Evolutionary conservation across 2,329 filamentous ascomycete genomes (phyloP).

Genomic region (Arthrinium puccinioides): DNA sequence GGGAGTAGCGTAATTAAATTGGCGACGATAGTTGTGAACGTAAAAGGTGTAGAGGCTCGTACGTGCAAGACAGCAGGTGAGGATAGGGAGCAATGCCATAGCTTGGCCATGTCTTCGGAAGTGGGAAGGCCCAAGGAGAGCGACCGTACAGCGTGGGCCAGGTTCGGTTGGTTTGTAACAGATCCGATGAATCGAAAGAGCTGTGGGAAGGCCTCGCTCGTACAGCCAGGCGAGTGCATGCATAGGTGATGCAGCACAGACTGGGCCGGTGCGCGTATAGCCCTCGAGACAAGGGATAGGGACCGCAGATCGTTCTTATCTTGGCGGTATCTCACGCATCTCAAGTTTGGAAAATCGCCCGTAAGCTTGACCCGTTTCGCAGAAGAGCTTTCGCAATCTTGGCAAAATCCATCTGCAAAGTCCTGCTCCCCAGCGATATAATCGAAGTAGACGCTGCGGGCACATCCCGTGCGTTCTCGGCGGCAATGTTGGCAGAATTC

Average conservation of each 20-base stretch:
- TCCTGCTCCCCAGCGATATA: no score
- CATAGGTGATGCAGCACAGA: neutral
- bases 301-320: neutral
- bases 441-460: neutral
- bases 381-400: neutral
- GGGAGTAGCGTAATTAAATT: neutral
- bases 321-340: neutral
- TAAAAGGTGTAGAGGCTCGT: neutral
- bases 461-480: neutral
- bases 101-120: neutral
- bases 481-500: neutral
- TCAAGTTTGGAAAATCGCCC: neutral
- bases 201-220: no score
- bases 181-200: neutral
- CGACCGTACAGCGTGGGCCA: neutral
- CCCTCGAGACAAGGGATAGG: neutral
- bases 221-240: neutral
- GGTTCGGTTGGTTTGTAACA: neutral
- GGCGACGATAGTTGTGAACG: neutral
- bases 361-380: neutral
- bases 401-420: neutral
- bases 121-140: neutral
- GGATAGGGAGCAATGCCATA: neutral
- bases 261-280: neutral
- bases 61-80: neutral